phyloP scores from a whole-genome alignment of 2,329 filamentous ascomycete species.

The Colletotrichum shisoi region DNA sequence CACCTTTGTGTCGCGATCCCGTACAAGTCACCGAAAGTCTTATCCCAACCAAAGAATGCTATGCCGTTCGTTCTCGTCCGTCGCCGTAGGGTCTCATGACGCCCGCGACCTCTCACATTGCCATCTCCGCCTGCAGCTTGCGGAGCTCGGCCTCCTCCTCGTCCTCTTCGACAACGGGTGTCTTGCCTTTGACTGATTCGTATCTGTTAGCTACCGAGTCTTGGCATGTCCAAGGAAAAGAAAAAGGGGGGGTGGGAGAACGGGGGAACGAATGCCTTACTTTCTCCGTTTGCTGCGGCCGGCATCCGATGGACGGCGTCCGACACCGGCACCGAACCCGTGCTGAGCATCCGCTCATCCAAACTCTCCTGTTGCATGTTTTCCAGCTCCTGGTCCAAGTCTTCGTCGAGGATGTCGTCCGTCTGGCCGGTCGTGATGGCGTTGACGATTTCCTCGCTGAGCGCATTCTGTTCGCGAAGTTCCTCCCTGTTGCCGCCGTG shows the following conservation, averaged over 20 bases:
- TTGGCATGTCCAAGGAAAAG: neutral
- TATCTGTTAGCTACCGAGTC: slow-evolving; percentile 14
- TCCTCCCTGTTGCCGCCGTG: slow-evolving; percentile 70
- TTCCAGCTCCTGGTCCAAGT: slow-evolving; percentile 86
- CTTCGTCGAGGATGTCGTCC: slow-evolving; percentile 80
- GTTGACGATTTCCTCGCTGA: slow-evolving; percentile 90
- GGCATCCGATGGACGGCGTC: slow-evolving; percentile 82
- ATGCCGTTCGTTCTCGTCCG: slow-evolving; percentile 30
- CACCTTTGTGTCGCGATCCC: slow-evolving; percentile 6
- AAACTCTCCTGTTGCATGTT: slow-evolving; percentile 89
- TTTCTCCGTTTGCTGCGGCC: slow-evolving; percentile 74
- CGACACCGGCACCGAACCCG: slow-evolving; percentile 81
- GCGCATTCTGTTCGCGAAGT: slow-evolving; percentile 87
- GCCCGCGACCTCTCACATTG: slow-evolving; percentile 68
- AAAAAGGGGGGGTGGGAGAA: neutral
- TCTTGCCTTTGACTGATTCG: slow-evolving; percentile 60
- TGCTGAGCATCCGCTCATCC: slow-evolving; percentile 92
- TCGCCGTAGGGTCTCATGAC: slow-evolving; percentile 18
- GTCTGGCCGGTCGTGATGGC: slow-evolving; percentile 78
- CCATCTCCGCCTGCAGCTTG: slow-evolving; percentile 96
- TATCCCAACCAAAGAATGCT: slow-evolving; percentile 38
- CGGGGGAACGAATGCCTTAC: slow-evolving; percentile 61
- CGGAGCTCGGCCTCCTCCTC: slow-evolving; percentile 95
- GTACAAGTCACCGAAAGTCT: slow-evolving; percentile 27
- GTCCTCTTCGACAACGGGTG: slow-evolving; percentile 71